Percentiles rank a stretch among this genome's conserved stretches.
Conservation (phyloP, 2,329 filamentous ascomycete genomes). For the Phaeophleospora eucalypticola region DNA sequence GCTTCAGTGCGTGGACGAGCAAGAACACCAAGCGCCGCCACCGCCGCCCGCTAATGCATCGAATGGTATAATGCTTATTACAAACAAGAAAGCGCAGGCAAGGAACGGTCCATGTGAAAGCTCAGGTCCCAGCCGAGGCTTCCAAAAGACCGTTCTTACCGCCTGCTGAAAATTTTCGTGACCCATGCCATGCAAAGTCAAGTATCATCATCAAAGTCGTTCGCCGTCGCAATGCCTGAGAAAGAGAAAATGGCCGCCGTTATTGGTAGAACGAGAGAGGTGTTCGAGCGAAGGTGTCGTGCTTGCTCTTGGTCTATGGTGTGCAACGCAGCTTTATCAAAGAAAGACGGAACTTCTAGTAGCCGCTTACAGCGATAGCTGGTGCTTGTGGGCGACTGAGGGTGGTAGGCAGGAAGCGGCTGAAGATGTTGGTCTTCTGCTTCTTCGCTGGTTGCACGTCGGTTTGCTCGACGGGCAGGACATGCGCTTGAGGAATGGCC, state of each 20-base stretch:
- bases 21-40: no score
- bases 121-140: not conserved
- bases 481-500: conserved; percentile 18
- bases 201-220: not conserved
- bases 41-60: not conserved
- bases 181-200: no score
- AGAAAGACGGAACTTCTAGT: conserved; percentile 12
- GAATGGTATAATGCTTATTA: not conserved
- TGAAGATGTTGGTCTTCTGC: conserved; percentile 36
- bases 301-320: no score
- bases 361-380: conserved; percentile 14
- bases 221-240: not conserved
- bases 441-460: conserved; percentile 35
- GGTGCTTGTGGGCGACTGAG: conserved; percentile 17
- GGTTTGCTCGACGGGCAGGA: conserved; percentile 27
- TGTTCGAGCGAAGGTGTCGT: no score
- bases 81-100: not conserved
- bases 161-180: no score
- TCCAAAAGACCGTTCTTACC: no score
- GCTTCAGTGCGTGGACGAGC: no score
- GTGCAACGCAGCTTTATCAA: conserved; percentile 4
- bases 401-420: conserved; percentile 34
- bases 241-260: not conserved
- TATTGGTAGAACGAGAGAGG: no score
- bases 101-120: no score